These are phyloP conservation scores for Botrytis byssoidea DNA, from an alignment of 2,329 filamentous ascomycete species.

Conservation along the genomic window DNA sequence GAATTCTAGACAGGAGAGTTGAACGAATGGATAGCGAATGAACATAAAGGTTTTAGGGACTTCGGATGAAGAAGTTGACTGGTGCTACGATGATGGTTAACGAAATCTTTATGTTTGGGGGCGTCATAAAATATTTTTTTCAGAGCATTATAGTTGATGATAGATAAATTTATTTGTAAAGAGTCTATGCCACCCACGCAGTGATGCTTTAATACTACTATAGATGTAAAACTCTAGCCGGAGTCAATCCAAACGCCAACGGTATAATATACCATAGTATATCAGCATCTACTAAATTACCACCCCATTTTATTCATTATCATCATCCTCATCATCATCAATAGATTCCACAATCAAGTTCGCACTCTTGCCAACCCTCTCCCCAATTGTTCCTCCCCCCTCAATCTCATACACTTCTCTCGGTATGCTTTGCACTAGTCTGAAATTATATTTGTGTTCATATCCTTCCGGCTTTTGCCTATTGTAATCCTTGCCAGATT, in stretches of 20 bases:
- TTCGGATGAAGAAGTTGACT: neutral
- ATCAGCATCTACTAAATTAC: neutral
- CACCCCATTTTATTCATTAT: constrained; percentile 11
- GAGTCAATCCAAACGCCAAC: constrained; percentile 3
- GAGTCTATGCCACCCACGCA: constrained; percentile 14
- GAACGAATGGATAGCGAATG: neutral
- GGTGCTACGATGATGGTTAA: neutral
- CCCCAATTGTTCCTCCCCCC: constrained; percentile 61
- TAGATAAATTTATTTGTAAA: neutral
- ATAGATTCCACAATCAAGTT: constrained; percentile 84
- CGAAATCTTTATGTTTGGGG: neutral
- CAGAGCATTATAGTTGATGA: neutral
- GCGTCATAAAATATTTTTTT: neutral
- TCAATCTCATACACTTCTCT: constrained; percentile 75
- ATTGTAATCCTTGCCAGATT: constrained; percentile 38
- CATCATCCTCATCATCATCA: constrained; percentile 42
- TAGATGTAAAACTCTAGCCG: neutral
- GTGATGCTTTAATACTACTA: constrained; percentile 12
- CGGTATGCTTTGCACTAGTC: constrained; percentile 81
- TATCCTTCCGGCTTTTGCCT: constrained; percentile 61
- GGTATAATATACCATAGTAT: neutral
- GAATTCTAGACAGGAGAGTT: neutral
- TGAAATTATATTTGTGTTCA: constrained; percentile 80
- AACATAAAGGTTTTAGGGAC: neutral
- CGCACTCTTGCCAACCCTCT: constrained; percentile 76